Evolutionary conservation across 2,329 filamentous ascomycete genomes (phyloP), one percentile per base, ranked within the genome.

Genomic region (Phyllosticta paracitricarpa): DNA sequence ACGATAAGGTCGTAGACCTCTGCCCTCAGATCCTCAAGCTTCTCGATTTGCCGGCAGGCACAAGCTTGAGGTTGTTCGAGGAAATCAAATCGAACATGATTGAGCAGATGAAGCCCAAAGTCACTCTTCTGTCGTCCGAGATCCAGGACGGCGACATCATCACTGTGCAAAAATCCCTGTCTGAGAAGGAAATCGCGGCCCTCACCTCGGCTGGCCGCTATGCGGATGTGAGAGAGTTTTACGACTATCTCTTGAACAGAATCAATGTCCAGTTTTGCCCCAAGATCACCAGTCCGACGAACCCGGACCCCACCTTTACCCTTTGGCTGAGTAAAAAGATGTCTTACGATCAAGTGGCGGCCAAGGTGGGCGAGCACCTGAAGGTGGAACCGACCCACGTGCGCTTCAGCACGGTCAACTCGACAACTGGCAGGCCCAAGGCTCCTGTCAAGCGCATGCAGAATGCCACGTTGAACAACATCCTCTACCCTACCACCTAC

Each of bases 71-170:
- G 67, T 82, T 99, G 24, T 97, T 87, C 77, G 94, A 99, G 81
- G 94, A 99, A 78, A 97, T 99, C 76, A 99, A 97, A 76, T 91
- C 92, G 58, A 89, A 86, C 63, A 97, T 97, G 92, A 96, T 99
- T 66, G 95, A 99, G 71, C 82, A 84, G 6, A 88, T 99, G 79
- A 97, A 97, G 76, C 83, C 87, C 0, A 97, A 96, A 77, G 86
- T 91, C 70, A 91, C 91, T 0, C 81, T 99, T 63, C 89, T 91
- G 66, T 86, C 89, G 63, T 94, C 94, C 1, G 95, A 99, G 73
- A 88, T 99, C 25, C 93, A 97, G 72, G 93, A 99, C 68, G 94
- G 94, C 56, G 94, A 99, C 70, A 96, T 99, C 66, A 85, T 99
- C 61, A 96, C 92, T 71, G 97, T 97, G 76, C 94, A 99, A 72